Evolutionary conservation across 371 early-diverging fungal genomes (phyloP).

Genomic region (Rhizopus sp.): DNA sequence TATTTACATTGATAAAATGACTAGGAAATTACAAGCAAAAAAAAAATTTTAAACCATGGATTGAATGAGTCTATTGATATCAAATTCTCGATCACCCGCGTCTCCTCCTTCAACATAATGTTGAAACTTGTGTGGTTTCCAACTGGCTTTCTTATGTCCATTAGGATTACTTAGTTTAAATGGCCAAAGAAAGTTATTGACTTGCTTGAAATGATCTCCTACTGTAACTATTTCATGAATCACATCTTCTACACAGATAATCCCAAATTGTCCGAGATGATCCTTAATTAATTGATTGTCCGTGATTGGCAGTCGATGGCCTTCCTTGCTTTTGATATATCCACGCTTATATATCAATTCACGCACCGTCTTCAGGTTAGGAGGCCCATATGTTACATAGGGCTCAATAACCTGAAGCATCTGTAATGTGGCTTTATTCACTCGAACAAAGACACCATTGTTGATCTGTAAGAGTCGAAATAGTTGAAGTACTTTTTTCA

Average conservation of each 20-base stretch:
- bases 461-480: conserved; percentile 98
- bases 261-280: conserved; percentile 88
- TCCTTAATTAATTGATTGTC: conserved; percentile 95
- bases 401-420: conserved; percentile 98
- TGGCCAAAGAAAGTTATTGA: conserved; percentile 98
- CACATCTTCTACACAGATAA: conserved; percentile 98
- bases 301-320: conserved; percentile 91
- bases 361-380: conserved; percentile 97
- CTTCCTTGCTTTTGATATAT: conserved; percentile 88
- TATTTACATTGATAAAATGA: not conserved
- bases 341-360: conserved; percentile 99
- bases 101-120: conserved; percentile 99
- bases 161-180: conserved; percentile 97
- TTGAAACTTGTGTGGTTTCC: conserved; percentile 88
- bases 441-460: conserved; percentile 95
- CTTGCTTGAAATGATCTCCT: conserved; percentile 80
- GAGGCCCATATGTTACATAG: conserved; percentile 95
- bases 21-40: not conserved
- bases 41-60: conserved; percentile 87
- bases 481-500: conserved; percentile 96
- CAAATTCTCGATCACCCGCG: conserved; percentile 94
- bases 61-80: conserved; percentile 94
- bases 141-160: conserved; percentile 72
- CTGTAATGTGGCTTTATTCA: conserved; percentile 96
- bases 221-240: conserved; percentile 99